Evolutionary conservation across 805 yeast genomes (phyloP), one percentile per base, ranked within the genome.

Genomic region (Saccharomyces cerevisiae): DNA sequence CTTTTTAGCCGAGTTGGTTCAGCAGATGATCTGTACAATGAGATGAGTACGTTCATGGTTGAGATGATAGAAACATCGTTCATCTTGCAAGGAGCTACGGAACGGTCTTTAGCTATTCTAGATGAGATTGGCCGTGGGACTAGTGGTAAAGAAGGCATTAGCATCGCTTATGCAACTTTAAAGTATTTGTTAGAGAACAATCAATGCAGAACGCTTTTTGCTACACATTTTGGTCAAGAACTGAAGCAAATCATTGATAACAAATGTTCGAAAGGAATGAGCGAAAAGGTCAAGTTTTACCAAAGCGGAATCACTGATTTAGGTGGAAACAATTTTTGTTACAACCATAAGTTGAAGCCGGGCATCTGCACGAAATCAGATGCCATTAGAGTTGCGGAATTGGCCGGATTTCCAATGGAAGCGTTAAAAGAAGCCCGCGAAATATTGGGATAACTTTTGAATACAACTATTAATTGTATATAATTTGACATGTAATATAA

Each of bases 71-170:
- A 90, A 66, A 85, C 96, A 2, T 81, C 89, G 2, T 71, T 75
- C 47, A 89, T 90, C 36, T 66, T 90, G 41, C 73, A 79, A 41
- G 79, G 81, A 47, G 85, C 95, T 8, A 84, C 94, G 0, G 60
- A 72, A 0, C 72, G 77, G 36, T 88, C 96, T 0, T 71, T 90
- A 57, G 87, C 92, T 0, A 82, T 90, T 24, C 74, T 90, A 53
- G 97, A 90, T 69, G 97, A 90, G 63, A 82, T 90, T 24, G 97
- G 97, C 1, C 75, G 96, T 53, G 97, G 97, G 0, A 90, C 97
- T 0, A 85, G 95, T 53, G 84, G 89, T 0, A 75, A 74, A 51
- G 97, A 90, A 70, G 97, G 97, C 1, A 74, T 87, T 3, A 86
- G 96, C 1, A 83, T 90, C 53, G 96, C 97, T 1, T 88, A 76